Percentiles rank a stretch among this genome's conserved stretches.
These are phyloP conservation scores for Yarrowia osloensis DNA, from an alignment of 805 yeast species.

Conservation along the genomic window DNA sequence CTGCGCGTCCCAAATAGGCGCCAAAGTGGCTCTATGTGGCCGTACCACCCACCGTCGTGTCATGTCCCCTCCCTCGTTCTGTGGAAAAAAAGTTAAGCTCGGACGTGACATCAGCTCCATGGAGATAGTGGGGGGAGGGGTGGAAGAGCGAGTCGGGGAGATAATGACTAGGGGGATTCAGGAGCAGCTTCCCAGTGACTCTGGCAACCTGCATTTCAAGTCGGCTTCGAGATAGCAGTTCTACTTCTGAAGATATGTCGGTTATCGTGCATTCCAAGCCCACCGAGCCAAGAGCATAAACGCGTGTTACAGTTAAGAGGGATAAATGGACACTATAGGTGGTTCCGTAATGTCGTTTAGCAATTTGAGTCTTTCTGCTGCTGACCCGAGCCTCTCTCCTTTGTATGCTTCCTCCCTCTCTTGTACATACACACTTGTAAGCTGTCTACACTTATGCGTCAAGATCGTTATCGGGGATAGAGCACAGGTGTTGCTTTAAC, in stretches of 20 bases:
- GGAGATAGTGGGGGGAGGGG: neutral
- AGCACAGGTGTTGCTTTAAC: too few relatives aligned
- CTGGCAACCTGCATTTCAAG: neutral
- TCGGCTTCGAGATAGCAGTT: neutral
- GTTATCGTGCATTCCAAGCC: neutral
- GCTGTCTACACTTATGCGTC: too few relatives aligned
- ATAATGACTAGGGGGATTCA: too few relatives aligned
- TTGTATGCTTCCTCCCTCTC: too few relatives aligned
- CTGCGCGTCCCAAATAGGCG: neutral
- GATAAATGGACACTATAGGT: neutral
- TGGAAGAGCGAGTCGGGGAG: neutral
- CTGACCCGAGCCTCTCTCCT: too few relatives aligned
- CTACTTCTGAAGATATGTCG: neutral
- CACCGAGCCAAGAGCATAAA: neutral
- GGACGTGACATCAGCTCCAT: conserved; percentile 14
- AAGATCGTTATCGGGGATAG: neutral
- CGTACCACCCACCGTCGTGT: neutral
- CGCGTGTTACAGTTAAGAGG: conserved; percentile 15
- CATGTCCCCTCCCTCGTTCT: neutral
- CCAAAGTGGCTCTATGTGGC: neutral
- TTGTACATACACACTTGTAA: too few relatives aligned
- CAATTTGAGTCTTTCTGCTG: too few relatives aligned
- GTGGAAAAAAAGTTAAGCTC: neutral
- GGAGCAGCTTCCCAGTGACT: too few relatives aligned
- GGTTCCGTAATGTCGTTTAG: neutral